Percentiles rank a stretch among this genome's conserved stretches.
phyloP scores from a whole-genome alignment of 176 grass and related monocot genomes.

The Eleusine indica region DNA sequence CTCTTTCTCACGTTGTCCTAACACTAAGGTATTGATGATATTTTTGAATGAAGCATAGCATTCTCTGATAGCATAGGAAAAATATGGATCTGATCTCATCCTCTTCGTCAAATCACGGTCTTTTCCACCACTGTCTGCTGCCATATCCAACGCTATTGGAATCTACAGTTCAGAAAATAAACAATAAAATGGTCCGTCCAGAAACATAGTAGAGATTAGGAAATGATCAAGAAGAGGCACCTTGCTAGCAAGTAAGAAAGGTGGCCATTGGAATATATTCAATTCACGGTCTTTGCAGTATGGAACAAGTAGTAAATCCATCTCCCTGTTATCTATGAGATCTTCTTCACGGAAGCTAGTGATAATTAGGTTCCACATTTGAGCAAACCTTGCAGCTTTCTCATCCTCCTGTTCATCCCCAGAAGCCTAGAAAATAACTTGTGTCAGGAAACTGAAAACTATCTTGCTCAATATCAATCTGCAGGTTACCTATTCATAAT shows the following conservation, averaged over 20 bases:
- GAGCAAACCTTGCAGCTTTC: conserved; percentile 93
- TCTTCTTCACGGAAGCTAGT: conserved; percentile 93
- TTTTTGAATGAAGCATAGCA: conserved; percentile 93
- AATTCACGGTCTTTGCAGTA: conserved; percentile 88
- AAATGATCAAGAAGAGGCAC: conserved; percentile 43
- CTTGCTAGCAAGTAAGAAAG: conserved; percentile 99
- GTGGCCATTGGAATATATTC: conserved; percentile 92
- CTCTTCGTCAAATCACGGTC: conserved; percentile 86
- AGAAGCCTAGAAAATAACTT: conserved; percentile 45
- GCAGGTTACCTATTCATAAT: conserved; percentile 27
- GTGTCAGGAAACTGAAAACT: conserved; percentile 7
- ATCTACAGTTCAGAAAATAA: conserved; percentile 54
- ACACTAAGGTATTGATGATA: conserved; percentile 82
- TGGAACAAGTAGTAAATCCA: conserved; percentile 92
- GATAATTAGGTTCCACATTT: conserved; percentile 97
- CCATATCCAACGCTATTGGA: conserved; percentile 98
- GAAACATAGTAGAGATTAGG: conserved; percentile 27
- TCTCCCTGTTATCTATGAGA: conserved; percentile 96
- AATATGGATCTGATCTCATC: conserved; percentile 72
- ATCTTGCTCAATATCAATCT: conserved; percentile 22
- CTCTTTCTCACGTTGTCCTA: conserved; percentile 60
- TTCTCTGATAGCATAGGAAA: conserved; percentile 81
- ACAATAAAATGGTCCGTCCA: conserved; percentile 33
- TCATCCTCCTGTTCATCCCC: conserved; percentile 52
- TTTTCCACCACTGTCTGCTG: conserved; percentile 82